A percentile compares a stretch with the other conserved stretches of the same genome.
Conservation (phyloP, 2,329 filamentous ascomycete species). For the Diaporthe sp. region DNA sequence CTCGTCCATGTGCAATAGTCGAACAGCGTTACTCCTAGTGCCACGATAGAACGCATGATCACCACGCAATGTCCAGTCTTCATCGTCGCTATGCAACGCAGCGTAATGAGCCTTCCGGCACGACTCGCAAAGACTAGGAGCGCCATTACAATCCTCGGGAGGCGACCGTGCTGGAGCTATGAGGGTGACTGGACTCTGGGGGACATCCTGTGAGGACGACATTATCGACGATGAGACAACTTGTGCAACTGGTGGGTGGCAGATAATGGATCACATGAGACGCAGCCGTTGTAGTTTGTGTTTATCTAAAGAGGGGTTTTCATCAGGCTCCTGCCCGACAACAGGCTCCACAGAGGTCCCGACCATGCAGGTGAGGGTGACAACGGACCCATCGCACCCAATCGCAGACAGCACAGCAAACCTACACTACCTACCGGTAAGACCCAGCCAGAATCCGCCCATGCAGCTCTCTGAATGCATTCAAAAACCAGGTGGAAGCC, state of each 20-base stretch:
- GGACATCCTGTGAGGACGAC: background rate
- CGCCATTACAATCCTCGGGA: background rate
- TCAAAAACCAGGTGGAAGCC: too few relatives aligned
- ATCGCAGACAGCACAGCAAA: accelerated
- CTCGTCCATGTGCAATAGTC: too few relatives aligned
- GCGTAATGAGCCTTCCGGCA: background rate
- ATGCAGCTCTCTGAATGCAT: too few relatives aligned
- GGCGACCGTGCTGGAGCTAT: background rate
- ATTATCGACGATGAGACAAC: background rate
- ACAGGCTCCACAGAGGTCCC: too few relatives aligned
- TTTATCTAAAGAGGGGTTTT: background rate
- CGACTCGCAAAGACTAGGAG: background rate
- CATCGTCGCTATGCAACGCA: background rate
- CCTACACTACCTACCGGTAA: too few relatives aligned
- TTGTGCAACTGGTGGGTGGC: background rate
- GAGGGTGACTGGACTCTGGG: background rate
- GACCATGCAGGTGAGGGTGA: too few relatives aligned
- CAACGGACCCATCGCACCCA: too few relatives aligned
- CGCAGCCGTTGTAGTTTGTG: accelerated
- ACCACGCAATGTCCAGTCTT: too few relatives aligned
- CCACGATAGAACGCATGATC: too few relatives aligned
- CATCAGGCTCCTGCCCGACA: background rate
- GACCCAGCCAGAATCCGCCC: too few relatives aligned
- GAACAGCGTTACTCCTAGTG: too few relatives aligned
- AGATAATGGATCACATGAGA: background rate